Conservation (phyloP, 768 basidiomycete species). For the Agaricus subrufescens region DNA sequence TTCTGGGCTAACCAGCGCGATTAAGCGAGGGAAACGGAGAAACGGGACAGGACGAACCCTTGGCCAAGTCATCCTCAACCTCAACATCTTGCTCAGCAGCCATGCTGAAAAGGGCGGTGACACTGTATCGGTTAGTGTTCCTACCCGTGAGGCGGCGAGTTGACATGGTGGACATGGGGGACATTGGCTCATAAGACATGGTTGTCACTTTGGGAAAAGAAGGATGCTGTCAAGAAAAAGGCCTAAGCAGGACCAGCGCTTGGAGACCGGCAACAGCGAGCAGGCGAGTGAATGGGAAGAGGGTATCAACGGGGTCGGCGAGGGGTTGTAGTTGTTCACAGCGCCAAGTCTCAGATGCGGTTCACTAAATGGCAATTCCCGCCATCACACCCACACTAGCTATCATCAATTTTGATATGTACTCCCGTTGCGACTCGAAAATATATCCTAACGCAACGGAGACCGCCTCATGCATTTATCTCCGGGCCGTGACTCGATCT, state of each 20-base stretch:
- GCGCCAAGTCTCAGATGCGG: not conserved
- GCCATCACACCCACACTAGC: conserved; percentile 5
- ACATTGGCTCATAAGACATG: conserved; percentile 63
- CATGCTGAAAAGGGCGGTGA: conserved; percentile 94
- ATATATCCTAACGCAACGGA: too few species aligned
- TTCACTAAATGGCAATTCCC: conserved; percentile 8
- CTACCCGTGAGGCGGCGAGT: conserved; percentile 80
- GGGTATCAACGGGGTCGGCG: conserved; percentile 6
- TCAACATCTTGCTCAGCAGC: conserved; percentile 98
- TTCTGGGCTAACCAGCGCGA: conserved; percentile 71
- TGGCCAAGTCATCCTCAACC: conserved; percentile 93
- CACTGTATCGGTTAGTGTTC: conserved; percentile 94
- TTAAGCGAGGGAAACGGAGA: conserved; percentile 2
- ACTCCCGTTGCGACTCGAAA: too few species aligned
- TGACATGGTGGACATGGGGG: conserved; percentile 65
- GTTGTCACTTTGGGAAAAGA: conserved; percentile 21
- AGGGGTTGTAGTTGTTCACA: too few species aligned
- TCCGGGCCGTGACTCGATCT: too few species aligned
- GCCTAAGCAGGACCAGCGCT: conserved; percentile 13
- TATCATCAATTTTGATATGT: not conserved
- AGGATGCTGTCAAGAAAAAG: conserved; percentile 6
- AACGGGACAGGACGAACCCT: conserved; percentile 53
- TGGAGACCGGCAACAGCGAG: conserved; percentile 18
- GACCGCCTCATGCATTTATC: too few species aligned
- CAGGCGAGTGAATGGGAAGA: conserved; percentile 6